Base-by-base conservation (phyloP, 2,329 filamentous ascomycete genomes). In the Fusarium nurragi region DNA sequence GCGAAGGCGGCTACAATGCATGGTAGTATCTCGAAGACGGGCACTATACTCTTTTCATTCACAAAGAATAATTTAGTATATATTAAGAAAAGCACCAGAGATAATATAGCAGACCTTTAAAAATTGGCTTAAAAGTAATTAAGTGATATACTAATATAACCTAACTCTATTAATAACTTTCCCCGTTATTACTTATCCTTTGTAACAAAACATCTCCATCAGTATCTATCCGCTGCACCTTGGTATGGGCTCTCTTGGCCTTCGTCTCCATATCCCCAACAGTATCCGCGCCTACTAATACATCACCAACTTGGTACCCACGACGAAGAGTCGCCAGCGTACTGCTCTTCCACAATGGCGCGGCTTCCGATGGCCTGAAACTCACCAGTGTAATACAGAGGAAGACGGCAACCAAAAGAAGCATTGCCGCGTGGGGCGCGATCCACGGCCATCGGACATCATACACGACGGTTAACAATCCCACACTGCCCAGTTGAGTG, bases 391-490 rank as follows among this genome's bases (percentile, higher is more conserved):
- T 60, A 5, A 60, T 44, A 6, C 19, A 34, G 22, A 60, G 43
- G 21, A 57, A 26, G 32, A 48, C 16, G 13, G 56, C 13, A 2
- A 48, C 47, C 9, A 28, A 47, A 11, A 32, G 1, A 5, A 57
- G 41, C 40, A 57, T 57, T 6, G 30, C 23, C 3, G 22, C 53
- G 14, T 60, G 57, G 3, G 51, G 28, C 13, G 18, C 30, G 7
- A 62, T 46, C 59, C 59, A 62, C 1, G 19, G 38, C 59, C 54
- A 62, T 19, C 32, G 49, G 3, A 59, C 45, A 1, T 59, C 39
- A 30, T 59, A 62, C 2, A 62, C 25, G 0, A 59, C 54, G 2
- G 26, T 46, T 11, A 37, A 19, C 2, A 16, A 38, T 6, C 59
- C 59, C 44, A 54, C 41, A 12, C 36, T 50, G 2, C 59, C 59